Conservation (phyloP, 495 filamentous ascomycete genomes). For the Penicillium steckii region DNA sequence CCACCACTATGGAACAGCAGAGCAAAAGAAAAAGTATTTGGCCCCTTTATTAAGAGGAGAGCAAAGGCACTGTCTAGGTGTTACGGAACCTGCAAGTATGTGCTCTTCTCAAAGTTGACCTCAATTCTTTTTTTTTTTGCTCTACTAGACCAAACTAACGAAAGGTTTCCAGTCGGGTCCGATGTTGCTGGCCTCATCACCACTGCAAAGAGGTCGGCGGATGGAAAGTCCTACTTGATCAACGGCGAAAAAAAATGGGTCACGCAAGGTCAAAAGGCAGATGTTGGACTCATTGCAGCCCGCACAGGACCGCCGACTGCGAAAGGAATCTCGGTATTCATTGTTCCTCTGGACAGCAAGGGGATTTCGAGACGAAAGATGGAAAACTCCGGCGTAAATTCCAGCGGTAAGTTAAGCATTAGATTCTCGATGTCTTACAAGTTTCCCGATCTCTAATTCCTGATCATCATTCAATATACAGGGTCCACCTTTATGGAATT, state of each 20-base stretch:
- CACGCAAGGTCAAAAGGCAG: constrained; percentile 63
- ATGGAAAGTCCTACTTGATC: constrained; percentile 70
- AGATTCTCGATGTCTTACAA: too few species aligned
- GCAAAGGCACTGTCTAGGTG: constrained; percentile 14
- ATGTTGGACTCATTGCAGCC: constrained; percentile 12
- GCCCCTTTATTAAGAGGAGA: constrained; percentile 13
- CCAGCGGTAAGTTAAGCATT: constrained; percentile 33
- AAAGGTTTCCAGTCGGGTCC: constrained; percentile 40
- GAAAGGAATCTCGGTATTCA: constrained; percentile 14
- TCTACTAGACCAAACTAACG: not conserved
- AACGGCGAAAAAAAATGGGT: constrained; percentile 83
- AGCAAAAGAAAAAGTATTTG: constrained; percentile 11
- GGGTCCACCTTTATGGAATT: constrained; percentile 72
- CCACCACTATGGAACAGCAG: constrained; percentile 8
- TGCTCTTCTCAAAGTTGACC: not conserved
- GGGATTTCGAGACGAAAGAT: constrained; percentile 11
- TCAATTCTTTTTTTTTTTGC: not conserved
- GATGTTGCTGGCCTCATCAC: constrained; percentile 72
- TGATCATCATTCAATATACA: constrained; percentile 22
- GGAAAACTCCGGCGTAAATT: constrained; percentile 15
- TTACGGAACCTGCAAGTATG: constrained; percentile 14
- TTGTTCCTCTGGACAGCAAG: constrained; percentile 9
- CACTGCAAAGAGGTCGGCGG: constrained; percentile 65
- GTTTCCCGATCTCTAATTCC: not conserved
- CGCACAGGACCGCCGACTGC: constrained; percentile 9